Percentiles rank a stretch among this genome's conserved stretches.
Conservation (phyloP, 768 basidiomycete species). For the Vararia minispora region DNA sequence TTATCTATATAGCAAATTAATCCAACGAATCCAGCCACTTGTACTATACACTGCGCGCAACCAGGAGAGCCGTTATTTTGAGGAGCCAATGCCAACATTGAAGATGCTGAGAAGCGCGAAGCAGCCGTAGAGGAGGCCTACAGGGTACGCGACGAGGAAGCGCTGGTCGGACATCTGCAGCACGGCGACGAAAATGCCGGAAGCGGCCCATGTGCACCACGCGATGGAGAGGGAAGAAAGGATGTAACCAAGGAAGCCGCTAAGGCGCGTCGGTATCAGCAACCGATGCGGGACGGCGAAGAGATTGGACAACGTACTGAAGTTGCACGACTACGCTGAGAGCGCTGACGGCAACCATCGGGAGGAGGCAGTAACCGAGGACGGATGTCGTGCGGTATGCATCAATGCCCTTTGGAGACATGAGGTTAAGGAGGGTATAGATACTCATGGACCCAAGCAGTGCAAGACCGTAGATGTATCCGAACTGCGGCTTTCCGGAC, state of each 20-base stretch:
- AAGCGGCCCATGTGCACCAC: slow-evolving; percentile 97
- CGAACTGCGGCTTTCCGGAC: slow-evolving; percentile 98
- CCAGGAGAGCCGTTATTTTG: slow-evolving; percentile 18
- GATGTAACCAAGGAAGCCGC: slow-evolving; percentile 77
- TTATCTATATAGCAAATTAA: too few relatives aligned
- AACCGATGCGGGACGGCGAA: slow-evolving; percentile 5
- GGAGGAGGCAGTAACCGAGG: slow-evolving; percentile 90
- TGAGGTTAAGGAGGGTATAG: slow-evolving; percentile 91
- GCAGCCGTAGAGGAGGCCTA: slow-evolving; percentile 88
- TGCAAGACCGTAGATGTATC: slow-evolving; percentile 96
- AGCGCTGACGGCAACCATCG: slow-evolving; percentile 91
- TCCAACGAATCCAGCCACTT: too few relatives aligned
- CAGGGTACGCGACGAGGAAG: slow-evolving; percentile 91
- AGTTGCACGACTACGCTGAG: slow-evolving; percentile 79
- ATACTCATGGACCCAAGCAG: slow-evolving; percentile 88
- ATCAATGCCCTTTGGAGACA: slow-evolving; percentile 93
- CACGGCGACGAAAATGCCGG: slow-evolving; percentile 91
- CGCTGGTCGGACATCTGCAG: slow-evolving; percentile 93
- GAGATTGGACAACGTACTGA: slow-evolving; percentile 48
- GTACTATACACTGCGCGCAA: too few relatives aligned
- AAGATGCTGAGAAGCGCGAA: slow-evolving; percentile 92
- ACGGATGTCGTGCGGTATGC: slow-evolving; percentile 93
- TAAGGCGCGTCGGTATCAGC: slow-evolving; percentile 20
- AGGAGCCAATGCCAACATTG: slow-evolving; percentile 35
- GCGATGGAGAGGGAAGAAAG: slow-evolving; percentile 73